Evolutionary conservation across 164 flowering plant species (phyloP), one percentile per base, ranked within the genome.

Genomic region (Aristolochia fimbriata): DNA sequence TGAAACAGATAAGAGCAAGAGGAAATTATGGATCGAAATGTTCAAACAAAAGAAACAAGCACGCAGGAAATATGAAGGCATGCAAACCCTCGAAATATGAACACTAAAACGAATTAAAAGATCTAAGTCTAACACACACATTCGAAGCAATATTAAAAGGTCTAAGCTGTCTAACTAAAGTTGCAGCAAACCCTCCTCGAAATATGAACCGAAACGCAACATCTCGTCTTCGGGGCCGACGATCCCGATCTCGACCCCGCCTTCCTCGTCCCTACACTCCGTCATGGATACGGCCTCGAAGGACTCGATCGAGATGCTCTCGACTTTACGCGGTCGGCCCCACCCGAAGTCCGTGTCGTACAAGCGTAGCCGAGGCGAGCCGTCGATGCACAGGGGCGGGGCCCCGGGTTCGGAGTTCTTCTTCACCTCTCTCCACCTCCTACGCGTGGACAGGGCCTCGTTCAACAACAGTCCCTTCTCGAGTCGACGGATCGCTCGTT

Each of bases 291-390:
- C 59, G 9, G 79, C 56, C 7, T 71, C 71, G 0, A 57, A 59
- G 4, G 15, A 23, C 65, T 78, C 80, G 19, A 75, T 63, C 0
- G 79, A 78, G n/a, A 74, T 65, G 10, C 64, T 22, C 27, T 82
- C 85, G 3, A 19, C 56, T 66, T 77, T 81, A 25, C 37, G 72
- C 1, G 86, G 85, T 69, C 52, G 76, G 11, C 88, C 88, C 77
- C 76, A 83, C 20, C 91, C 86, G 54, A 78, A 85, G 77, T 85
- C 82, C 1, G 68, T 71, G 17, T 73, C 79, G 45, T 85, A 85
- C 8, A 51, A 63, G 2, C 30, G 63, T 10, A 78, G 53, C 58
- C 58, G 72, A 3, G 83, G 76, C 7, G 88, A 74, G 1, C 84
- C 81, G 2, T 80, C 68, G 30, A 27, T 5, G 30, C 30, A n/a